Base-by-base conservation (phyloP, 176 grass and related monocot genomes). In the Zea luxurians region DNA sequence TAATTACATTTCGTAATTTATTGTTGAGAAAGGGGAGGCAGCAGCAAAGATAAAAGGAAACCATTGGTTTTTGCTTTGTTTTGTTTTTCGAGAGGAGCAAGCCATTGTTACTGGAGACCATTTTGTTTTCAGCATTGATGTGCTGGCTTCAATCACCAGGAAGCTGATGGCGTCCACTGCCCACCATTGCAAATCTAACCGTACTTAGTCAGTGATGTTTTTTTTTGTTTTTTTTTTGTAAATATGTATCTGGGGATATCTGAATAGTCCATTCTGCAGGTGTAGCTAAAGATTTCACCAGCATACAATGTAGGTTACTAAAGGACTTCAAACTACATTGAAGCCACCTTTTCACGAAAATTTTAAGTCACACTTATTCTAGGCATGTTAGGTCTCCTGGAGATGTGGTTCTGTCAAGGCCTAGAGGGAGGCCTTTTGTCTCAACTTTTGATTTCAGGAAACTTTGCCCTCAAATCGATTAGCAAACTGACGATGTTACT, bases 401-500 rank as follows among this genome's bases (percentile, higher is more conserved):
- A 3, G 35, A 9, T 2, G 47, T 35, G 53, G 17, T 71, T 21
- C 47, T 52, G 2, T 17, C 7, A 27, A 57, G 2, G n/a, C 34
- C 8, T 13, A 54, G 70, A 54, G 13, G 35, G 18, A 48, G 10
- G 18, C 5, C n/a, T 48, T 70, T 34, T 70, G 6, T 57, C n/a
- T 35, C 21, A 13, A 6, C 12, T 48, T 27, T 17, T 50, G 1
- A 10, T 34, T 37, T 37, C 48, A 54, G 70, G 34, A 38, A 15
- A 36, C 15, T 37, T 47, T 40, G 27, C 27, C 27, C 27, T 27
- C 27, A 27, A 27, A 27, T 27, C 13, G 48, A 50, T 52, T 68
- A 68, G 4, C 3, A 45, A 62, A 16, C 44, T 76, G 42, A 47
- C 47, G 66, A 69, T 69, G n/a, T 47, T 76, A 10, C 74, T 63